Evolutionary conservation across 1,284 basidiomycete species (phyloP).

Genomic region (Ustilago nuda): DNA sequence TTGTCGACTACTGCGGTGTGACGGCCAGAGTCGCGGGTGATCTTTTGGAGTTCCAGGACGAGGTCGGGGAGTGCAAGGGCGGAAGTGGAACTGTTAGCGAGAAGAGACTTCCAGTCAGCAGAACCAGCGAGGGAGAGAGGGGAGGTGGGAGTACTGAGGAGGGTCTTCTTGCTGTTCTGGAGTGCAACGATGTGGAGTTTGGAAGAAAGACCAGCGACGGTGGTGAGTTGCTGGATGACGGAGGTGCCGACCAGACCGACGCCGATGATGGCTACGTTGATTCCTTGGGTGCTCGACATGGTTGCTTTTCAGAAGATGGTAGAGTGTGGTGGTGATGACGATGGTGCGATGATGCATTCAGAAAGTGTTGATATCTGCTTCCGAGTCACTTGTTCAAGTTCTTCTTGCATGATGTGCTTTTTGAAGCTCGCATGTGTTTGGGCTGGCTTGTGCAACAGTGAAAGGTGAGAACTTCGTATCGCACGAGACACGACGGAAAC

Average conservation of each 20-base stretch:
- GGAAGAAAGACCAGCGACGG: conserved; percentile 48
- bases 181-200: conserved; percentile 61
- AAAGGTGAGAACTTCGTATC: conserved; percentile 30
- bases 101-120: conserved; percentile 54
- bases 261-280: conserved; percentile 66
- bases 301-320: not conserved
- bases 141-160: conserved; percentile 51
- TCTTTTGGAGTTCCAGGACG: conserved; percentile 50
- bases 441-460: conserved; percentile 16
- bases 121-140: conserved; percentile 34
- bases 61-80: conserved; percentile 58
- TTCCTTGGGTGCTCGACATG: conserved; percentile 48
- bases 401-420: not conserved
- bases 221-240: conserved; percentile 64
- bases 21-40: conserved; percentile 50
- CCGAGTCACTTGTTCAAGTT: not conserved
- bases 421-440: conserved; percentile 9
- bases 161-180: conserved; percentile 67
- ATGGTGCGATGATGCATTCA: not conserved
- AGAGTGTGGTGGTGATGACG: not conserved
- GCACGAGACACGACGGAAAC: conserved; percentile 18
- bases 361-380: not conserved
- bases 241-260: conserved; percentile 67
- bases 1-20: conserved; percentile 87
- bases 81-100: conserved; percentile 42